A percentile compares a stretch with the other conserved stretches of the same genome.
Evolutionary conservation across 2,329 filamentous ascomycete species (phyloP).

Genomic region (Aspergillus fijiensis): DNA sequence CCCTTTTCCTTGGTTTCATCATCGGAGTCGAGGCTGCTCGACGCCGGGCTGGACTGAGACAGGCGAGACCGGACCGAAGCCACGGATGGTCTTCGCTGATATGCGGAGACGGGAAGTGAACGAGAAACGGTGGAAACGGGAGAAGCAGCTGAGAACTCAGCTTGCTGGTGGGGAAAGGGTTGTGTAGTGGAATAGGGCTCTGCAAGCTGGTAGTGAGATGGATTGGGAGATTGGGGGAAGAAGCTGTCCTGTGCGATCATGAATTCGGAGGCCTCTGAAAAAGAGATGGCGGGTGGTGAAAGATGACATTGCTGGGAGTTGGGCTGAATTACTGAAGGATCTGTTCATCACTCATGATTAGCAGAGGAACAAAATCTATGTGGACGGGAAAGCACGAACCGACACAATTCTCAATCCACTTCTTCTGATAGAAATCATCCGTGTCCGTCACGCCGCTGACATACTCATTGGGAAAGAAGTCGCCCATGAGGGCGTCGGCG

Average conservation of each 20-base stretch:
- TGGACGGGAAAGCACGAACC: slow-evolving; percentile 26
- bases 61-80: slow-evolving; percentile 68
- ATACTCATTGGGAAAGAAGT: slow-evolving; percentile 58
- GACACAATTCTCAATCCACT: slow-evolving; percentile 41
- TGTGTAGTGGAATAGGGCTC: slow-evolving; percentile 32
- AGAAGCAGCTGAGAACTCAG: slow-evolving; percentile 47
- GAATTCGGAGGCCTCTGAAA: slow-evolving; percentile 34
- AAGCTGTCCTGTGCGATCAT: slow-evolving; percentile 30
- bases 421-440: slow-evolving; percentile 44
- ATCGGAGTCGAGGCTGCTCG: slow-evolving; percentile 60
- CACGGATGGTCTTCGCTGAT: slow-evolving; percentile 65
- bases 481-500: slow-evolving; percentile 62
- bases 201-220: slow-evolving; percentile 34
- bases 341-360: slow-evolving; percentile 35
- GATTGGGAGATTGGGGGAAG: slow-evolving; percentile 36
- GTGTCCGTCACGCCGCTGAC: slow-evolving; percentile 46
- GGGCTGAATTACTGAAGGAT: slow-evolving; percentile 60
- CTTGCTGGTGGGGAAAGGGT: slow-evolving; percentile 26
- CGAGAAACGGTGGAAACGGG: slow-evolving; percentile 58
- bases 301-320: slow-evolving; percentile 37
- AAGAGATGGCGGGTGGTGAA: slow-evolving; percentile 33
- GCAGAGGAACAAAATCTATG: neutral
- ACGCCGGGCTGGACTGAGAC: slow-evolving; percentile 58
- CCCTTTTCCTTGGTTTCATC: slow-evolving; percentile 65
- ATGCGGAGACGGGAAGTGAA: slow-evolving; percentile 49